Evolutionary conservation across 768 basidiomycete species (phyloP).

Genomic region (Boletus huronensis): DNA sequence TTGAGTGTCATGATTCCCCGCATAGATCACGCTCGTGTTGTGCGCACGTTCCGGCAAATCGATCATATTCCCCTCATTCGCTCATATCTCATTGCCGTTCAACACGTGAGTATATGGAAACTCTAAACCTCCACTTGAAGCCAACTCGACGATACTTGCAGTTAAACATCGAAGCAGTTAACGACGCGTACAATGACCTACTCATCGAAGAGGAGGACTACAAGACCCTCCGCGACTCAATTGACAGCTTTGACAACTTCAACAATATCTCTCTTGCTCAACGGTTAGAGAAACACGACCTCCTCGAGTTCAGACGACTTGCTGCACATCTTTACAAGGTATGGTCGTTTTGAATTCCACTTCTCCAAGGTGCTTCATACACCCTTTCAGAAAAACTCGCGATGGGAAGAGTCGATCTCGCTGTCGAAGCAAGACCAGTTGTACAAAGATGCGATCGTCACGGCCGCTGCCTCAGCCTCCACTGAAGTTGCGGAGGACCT

Average conservation of each 20-base stretch:
- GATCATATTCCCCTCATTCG: conserved; percentile 96
- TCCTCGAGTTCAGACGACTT: conserved; percentile 92
- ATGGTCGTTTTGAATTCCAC: conserved; percentile 3
- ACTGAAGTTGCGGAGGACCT: conserved; percentile 93
- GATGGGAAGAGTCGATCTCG: conserved; percentile 96
- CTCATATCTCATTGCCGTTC: conserved; percentile 94
- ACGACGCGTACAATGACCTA: conserved; percentile 97
- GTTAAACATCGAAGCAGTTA: conserved; percentile 95
- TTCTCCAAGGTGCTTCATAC: neutral
- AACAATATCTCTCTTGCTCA: conserved; percentile 85
- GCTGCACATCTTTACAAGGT: conserved; percentile 97
- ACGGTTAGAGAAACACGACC: conserved; percentile 82
- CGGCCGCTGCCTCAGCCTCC: conserved; percentile 80
- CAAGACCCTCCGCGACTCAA: conserved; percentile 94
- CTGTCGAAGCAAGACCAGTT: conserved; percentile 95
- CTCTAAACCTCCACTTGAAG: neutral
- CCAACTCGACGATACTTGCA: conserved; percentile 33
- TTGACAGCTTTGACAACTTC: conserved; percentile 98
- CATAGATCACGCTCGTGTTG: conserved; percentile 93
- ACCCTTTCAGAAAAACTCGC: conserved; percentile 72
- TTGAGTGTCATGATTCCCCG: conserved; percentile 89
- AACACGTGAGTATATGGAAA: conserved; percentile 57
- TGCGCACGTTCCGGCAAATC: conserved; percentile 91
- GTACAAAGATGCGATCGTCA: conserved; percentile 95
- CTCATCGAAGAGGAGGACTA: conserved; percentile 99